Evolutionary conservation across 2,329 filamentous ascomycete species (phyloP), one percentile per base, ranked within the genome.

Genomic region (Penicillium sp.): DNA sequence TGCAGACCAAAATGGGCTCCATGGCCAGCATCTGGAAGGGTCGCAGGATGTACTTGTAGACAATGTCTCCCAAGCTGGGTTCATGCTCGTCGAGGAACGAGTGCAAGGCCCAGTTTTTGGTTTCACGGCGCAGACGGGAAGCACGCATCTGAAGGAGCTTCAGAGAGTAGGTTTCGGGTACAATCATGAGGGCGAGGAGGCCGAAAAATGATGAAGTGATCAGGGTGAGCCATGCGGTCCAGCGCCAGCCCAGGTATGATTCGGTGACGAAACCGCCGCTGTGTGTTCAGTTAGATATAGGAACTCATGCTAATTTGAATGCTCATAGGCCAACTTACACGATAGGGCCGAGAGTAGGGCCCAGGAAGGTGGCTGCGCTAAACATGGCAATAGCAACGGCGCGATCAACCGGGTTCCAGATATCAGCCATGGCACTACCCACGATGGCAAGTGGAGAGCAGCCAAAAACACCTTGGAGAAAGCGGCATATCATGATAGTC

Each of bases 191-290:
- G 0, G 73, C 77, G 14, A 82, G 45, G 2, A 73, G 44, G 2
- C 73, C 75, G 55, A 82, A 76, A 34, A 75, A 65, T 2, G 64
- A 64, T 1, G 71, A 70, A 56, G 81, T 72, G 48, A 85, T 83
- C 23, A 81, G 63, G 0, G 81, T 83, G 37, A 84, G 74, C 75
- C 81, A 87, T 6, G 77, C 76, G 0, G 80, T 85, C 82, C 83
- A 86, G 33, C 82, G 73, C 82, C 83, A 85, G 24, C 81, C 81
- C 0, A 85, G 75, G 54, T 77, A 56, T 16, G 72, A 78, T 42
- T 79, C 69, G 1, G 77, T 78, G 21, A 82, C 75, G 55, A 83
- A 83, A 1, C 76, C 78, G 11, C 80, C 80, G 3, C 63, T 66
- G 28, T 33, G 39, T 5, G 21, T 23, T 33, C 8, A 45, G 31